phyloP scores from a whole-genome alignment of 2,329 filamentous ascomycete species.

The Cercospora beticola region DNA sequence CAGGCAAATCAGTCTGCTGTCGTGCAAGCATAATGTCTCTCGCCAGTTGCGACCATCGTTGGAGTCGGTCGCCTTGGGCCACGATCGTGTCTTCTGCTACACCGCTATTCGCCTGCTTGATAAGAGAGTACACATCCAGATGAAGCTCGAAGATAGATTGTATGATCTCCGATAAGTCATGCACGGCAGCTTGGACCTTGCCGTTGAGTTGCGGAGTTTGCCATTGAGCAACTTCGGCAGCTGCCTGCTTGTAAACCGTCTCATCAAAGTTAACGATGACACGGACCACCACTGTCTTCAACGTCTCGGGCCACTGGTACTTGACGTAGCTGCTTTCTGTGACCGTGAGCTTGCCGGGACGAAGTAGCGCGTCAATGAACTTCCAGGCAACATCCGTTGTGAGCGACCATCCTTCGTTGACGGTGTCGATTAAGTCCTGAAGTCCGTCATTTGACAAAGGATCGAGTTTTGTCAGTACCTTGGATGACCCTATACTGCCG shows the following conservation, averaged over 20 bases:
- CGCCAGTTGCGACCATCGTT: constrained; percentile 60
- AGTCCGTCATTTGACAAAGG: constrained; percentile 38
- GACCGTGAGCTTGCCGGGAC: constrained; percentile 38
- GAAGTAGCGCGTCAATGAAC: constrained; percentile 56
- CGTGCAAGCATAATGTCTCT: constrained; percentile 53
- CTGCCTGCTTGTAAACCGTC: constrained; percentile 45
- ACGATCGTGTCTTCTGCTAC: constrained; percentile 53
- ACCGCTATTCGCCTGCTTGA: constrained; percentile 60
- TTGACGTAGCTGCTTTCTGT: constrained; percentile 47
- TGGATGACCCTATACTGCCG: constrained; percentile 17
- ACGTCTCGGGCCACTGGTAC: constrained; percentile 55
- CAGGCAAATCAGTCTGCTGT: constrained; percentile 16
- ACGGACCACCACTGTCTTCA: constrained; percentile 57
- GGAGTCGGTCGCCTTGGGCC: constrained; percentile 58
- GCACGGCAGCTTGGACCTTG: not conserved
- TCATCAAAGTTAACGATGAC: constrained; percentile 57
- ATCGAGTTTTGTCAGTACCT: constrained; percentile 16
- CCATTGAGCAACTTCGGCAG: constrained; percentile 13
- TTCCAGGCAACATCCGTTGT: constrained; percentile 54
- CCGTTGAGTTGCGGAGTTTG: not conserved
- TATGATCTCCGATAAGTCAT: constrained; percentile 51
- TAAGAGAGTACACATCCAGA: constrained; percentile 63
- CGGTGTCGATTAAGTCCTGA: constrained; percentile 41
- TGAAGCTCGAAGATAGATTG: constrained; percentile 67
- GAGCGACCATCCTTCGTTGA: constrained; percentile 51